A percentile compares a stretch with the other conserved stretches of the same genome.
These are phyloP conservation scores for Polychytrium aggregatum DNA, from an alignment of 192 early-diverging fungal genomes.

Conservation along the genomic window DNA sequence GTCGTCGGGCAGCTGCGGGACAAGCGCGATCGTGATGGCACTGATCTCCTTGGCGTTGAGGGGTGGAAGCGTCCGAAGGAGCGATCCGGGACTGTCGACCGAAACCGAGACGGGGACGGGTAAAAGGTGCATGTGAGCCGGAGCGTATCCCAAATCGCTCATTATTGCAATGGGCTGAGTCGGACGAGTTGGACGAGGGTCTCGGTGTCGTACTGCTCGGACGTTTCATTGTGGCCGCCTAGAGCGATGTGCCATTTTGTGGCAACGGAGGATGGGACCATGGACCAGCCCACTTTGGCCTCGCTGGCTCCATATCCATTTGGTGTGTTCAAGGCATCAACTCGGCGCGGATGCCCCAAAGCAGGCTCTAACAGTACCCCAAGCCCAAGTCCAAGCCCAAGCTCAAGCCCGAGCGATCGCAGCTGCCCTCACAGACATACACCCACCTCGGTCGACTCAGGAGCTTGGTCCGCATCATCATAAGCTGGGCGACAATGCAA, in stretches of 20 bases:
- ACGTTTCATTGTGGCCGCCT: no score
- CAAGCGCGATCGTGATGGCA: slow-evolving; percentile 34
- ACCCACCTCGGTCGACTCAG: slow-evolving; percentile 52
- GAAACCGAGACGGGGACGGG: no score
- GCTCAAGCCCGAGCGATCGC: neutral
- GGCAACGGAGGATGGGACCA: no score
- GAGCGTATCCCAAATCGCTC: no score
- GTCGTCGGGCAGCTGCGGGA: slow-evolving; percentile 51
- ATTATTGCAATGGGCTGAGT: no score
- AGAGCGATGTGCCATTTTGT: no score
- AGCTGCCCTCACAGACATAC: neutral
- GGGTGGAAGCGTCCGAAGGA: slow-evolving; percentile 54
- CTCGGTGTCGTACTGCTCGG: no score
- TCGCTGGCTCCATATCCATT: neutral
- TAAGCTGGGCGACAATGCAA: slow-evolving; percentile 74
- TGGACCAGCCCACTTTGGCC: neutral
- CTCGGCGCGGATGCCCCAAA: neutral
- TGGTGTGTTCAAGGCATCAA: neutral
- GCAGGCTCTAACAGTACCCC: neutral
- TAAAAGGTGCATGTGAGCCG: no score
- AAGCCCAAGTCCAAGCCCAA: neutral
- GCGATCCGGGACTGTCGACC: slow-evolving; percentile 52
- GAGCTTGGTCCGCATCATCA: slow-evolving; percentile 64
- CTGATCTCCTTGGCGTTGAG: slow-evolving; percentile 54
- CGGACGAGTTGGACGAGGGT: no score